A percentile compares a stretch with the other conserved stretches of the same genome.
Evolutionary conservation across 306 rosid genomes (phyloP).

Genomic region (Glycine latifolia): DNA sequence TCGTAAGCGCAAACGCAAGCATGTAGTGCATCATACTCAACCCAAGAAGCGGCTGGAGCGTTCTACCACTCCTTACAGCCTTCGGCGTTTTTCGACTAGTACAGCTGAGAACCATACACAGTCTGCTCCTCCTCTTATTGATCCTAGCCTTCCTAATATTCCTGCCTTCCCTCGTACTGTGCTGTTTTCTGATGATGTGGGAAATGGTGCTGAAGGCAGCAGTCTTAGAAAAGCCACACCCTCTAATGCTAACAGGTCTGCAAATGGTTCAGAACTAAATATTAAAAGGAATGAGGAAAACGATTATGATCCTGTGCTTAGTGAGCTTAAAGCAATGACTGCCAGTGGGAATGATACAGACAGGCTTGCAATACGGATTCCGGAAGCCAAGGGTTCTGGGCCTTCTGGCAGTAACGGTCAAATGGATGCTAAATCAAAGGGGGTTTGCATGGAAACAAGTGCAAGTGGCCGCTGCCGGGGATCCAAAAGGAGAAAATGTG

Average conservation of each 20-base stretch:
- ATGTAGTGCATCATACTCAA: slow-evolving; percentile 58
- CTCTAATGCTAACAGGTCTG: slow-evolving; percentile 47
- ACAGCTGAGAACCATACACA: slow-evolving; percentile 50
- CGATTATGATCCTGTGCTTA: slow-evolving; percentile 82
- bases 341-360: slow-evolving; percentile 52
- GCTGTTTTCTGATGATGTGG: slow-evolving; percentile 53
- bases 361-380: slow-evolving; percentile 57
- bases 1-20: slow-evolving; percentile 71
- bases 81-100: slow-evolving; percentile 53
- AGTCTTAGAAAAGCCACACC: slow-evolving; percentile 39
- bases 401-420: slow-evolving; percentile 45
- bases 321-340: slow-evolving; percentile 71
- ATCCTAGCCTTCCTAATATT: slow-evolving; percentile 41
- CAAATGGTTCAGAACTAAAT: slow-evolving; percentile 38
- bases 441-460: slow-evolving; percentile 49
- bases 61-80: slow-evolving; percentile 58
- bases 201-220: slow-evolving; percentile 46
- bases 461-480: slow-evolving; percentile 65
- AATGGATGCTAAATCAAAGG: slow-evolving; percentile 53
- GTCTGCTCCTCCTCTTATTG: slow-evolving; percentile 50
- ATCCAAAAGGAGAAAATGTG: slow-evolving; percentile 82
- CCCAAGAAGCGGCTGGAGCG: slow-evolving; percentile 79
- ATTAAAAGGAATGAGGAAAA: slow-evolving; percentile 51
- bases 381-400: slow-evolving; percentile 51
- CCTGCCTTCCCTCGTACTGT: slow-evolving; percentile 56